phyloP scores from a whole-genome alignment of 805 yeast species.

The Nakazawaea wickerhamii region DNA sequence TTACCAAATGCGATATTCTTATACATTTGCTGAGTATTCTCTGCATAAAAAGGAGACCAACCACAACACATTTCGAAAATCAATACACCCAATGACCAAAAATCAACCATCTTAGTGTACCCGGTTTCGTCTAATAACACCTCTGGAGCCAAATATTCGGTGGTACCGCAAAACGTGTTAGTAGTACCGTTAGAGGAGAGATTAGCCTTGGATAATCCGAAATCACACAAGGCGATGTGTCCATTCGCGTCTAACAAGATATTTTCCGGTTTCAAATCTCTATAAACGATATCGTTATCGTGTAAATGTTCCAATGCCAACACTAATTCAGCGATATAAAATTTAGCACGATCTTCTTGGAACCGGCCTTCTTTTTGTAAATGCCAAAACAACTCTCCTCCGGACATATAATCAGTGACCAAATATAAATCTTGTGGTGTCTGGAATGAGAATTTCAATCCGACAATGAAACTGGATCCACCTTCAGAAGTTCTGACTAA shows the following conservation, averaged over 20 bases:
- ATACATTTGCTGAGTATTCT: slow-evolving; percentile 97
- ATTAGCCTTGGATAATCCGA: slow-evolving; percentile 94
- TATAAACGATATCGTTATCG: slow-evolving; percentile 91
- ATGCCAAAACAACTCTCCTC: slow-evolving; percentile 97
- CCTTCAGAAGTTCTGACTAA: slow-evolving; percentile 88
- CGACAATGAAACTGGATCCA: slow-evolving; percentile 83
- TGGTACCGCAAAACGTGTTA: slow-evolving; percentile 96
- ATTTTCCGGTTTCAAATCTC: slow-evolving; percentile 97
- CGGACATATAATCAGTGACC: slow-evolving; percentile 96
- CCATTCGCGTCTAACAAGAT: slow-evolving; percentile 94
- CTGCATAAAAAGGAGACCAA: slow-evolving; percentile 98
- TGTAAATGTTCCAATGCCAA: slow-evolving; percentile 92
- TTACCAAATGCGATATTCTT: slow-evolving; percentile 98
- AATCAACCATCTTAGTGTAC: slow-evolving; percentile 97
- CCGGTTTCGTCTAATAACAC: slow-evolving; percentile 93
- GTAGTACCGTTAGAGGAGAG: slow-evolving; percentile 82
- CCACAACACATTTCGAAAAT: slow-evolving; percentile 99
- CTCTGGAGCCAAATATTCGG: slow-evolving; percentile 97
- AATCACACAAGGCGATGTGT: slow-evolving; percentile 95
- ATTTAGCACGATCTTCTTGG: slow-evolving; percentile 89
- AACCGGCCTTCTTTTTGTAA: slow-evolving; percentile 95
- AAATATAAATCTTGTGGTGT: slow-evolving; percentile 88
- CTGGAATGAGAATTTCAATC: slow-evolving; percentile 92
- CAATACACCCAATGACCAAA: slow-evolving; percentile 96
- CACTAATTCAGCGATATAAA: slow-evolving; percentile 93